Conservation (phyloP, 176 grass and related monocot species). For the bread wheat (Triticum aestivum) region IWGSC_CS_RefSeq_v2.1 NC_057810.1:140643647-140644146, state of each 20-base stretch:
- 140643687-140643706: background rate
- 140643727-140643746: constrained; percentile 11
- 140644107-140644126: background rate
- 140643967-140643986: no score
- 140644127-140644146: background rate
- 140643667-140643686: background rate
- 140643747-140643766: constrained; percentile 11
- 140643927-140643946: background rate
- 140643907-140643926: background rate
- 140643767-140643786: background rate
- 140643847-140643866: background rate
- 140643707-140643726: background rate
- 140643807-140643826: background rate
- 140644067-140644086: background rate
- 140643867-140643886: background rate
- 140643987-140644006: no score
- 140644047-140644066: background rate
- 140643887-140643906: background rate
- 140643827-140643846: background rate
- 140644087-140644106: background rate
- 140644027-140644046: background rate
- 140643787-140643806: background rate
- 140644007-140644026: background rate
- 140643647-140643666: constrained; percentile 2
- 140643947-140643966: no score